Percentiles rank a stretch among this genome's conserved stretches.
These are phyloP conservation scores for Penicillium arizonense DNA, from an alignment of 495 filamentous ascomycete genomes.

Conservation along the genomic window DNA sequence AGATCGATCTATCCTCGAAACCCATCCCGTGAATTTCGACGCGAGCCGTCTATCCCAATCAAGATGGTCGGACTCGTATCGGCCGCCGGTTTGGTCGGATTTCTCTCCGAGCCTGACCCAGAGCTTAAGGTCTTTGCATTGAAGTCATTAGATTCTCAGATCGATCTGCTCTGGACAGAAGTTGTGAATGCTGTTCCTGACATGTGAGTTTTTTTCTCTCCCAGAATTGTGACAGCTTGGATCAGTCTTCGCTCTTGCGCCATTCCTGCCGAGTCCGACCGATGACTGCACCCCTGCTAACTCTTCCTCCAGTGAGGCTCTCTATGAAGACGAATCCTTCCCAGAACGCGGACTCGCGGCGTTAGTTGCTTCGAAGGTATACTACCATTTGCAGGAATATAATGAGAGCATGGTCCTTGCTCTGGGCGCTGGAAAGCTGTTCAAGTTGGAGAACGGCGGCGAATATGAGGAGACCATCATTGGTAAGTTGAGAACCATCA, in stretches of 20 bases:
- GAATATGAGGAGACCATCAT: constrained; percentile 99
- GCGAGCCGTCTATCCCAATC: constrained; percentile 11
- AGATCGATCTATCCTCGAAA: constrained; percentile 16
- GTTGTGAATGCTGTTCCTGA: constrained; percentile 87
- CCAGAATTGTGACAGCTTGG: neutral
- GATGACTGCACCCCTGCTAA: constrained; percentile 12
- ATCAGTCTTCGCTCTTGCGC: constrained; percentile 4
- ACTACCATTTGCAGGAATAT: constrained; percentile 98
- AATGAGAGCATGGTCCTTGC: constrained; percentile 99
- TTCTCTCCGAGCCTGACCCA: constrained; percentile 89
- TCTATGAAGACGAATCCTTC: constrained; percentile 95
- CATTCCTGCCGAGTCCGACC: constrained; percentile 1
- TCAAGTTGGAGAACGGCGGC: constrained; percentile 84
- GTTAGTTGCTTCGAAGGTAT: constrained; percentile 93
- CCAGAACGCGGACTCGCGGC: constrained; percentile 92
- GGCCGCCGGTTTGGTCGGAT: constrained; percentile 90
- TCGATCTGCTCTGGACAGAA: constrained; percentile 96
- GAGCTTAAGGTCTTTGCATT: constrained; percentile 93
- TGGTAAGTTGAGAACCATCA: constrained; percentile 35
- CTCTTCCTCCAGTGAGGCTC: constrained; percentile 70
- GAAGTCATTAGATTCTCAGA: constrained; percentile 89
- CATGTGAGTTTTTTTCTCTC: constrained; percentile 63
- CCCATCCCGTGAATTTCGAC: constrained; percentile 10
- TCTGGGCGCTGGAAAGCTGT: constrained; percentile 89
- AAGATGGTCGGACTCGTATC: constrained; percentile 92